Percentiles rank a stretch among this genome's conserved stretches.
These are phyloP conservation scores for Sporisorium reilianum DNA, from an alignment of 1,284 basidiomycete species.

Conservation along the genomic window DNA sequence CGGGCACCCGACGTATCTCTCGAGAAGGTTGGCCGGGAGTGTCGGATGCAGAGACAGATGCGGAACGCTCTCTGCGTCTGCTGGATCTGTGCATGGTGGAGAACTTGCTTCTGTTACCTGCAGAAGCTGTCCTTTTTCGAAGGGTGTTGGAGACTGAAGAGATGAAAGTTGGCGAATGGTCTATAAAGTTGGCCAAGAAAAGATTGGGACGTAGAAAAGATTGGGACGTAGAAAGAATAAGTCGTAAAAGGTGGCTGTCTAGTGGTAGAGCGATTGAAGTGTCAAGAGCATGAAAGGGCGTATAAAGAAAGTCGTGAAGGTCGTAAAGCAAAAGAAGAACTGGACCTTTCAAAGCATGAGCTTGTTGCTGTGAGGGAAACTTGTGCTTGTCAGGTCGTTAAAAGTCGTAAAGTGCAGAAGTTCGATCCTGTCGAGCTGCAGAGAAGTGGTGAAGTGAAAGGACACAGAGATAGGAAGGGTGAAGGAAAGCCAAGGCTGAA, in stretches of 20 bases:
- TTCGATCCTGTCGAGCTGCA: slow-evolving; percentile 7
- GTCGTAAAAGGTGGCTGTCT: background rate
- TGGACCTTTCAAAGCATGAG: background rate
- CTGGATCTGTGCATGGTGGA: slow-evolving; percentile 17
- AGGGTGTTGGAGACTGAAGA: background rate
- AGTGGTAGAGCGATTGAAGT: background rate
- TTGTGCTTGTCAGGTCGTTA: background rate
- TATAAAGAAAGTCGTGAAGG: slow-evolving; percentile 26
- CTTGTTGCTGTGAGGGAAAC: background rate
- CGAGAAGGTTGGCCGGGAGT: background rate
- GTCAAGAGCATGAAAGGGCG: slow-evolving; percentile 4
- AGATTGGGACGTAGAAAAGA: background rate
- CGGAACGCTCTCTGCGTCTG: slow-evolving; percentile 20
- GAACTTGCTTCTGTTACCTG: background rate
- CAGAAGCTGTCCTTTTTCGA: slow-evolving; percentile 5
- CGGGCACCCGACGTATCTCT: background rate
- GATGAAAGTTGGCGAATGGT: background rate
- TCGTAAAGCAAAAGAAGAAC: slow-evolving; percentile 18
- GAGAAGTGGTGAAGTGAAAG: background rate
- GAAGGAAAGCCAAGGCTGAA: background rate
- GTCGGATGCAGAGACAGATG: slow-evolving; percentile 15
- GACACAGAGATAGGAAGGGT: too few species aligned
- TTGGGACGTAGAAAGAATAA: too few species aligned
- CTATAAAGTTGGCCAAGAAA: background rate
- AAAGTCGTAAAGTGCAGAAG: slow-evolving; percentile 4